These are phyloP conservation scores for Acanthamoeba pearcei DNA, from an alignment of 208 protist species.

Conservation along the genomic window DNA sequence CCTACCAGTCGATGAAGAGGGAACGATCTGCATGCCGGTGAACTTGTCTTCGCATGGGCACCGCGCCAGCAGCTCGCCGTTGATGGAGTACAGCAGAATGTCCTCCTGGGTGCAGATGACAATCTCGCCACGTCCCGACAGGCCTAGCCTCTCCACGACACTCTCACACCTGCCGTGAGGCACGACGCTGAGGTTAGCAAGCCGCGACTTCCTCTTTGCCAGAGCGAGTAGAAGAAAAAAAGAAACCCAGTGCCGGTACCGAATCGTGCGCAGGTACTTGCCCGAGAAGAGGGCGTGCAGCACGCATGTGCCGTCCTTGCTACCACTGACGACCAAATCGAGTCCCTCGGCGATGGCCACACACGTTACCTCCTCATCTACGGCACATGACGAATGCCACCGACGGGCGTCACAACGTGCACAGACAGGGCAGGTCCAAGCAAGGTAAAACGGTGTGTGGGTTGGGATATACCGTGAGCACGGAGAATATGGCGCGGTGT, in stretches of 20 bases:
- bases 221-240: neutral
- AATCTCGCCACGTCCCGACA: conserved; percentile 55
- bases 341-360: conserved; percentile 82
- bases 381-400: no score
- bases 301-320: conserved; percentile 79
- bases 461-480: neutral
- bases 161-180: neutral
- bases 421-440: neutral
- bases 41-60: conserved; percentile 62
- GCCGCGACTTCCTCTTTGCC: no score
- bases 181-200: neutral
- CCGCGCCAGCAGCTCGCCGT: neutral
- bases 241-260: neutral
- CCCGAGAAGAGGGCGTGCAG: conserved; percentile 63
- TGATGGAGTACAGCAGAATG: conserved; percentile 51
- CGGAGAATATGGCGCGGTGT: conserved; percentile 33
- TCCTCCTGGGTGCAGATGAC: conserved; percentile 15
- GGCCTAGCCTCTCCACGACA: neutral
- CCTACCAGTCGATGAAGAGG: neutral
- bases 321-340: conserved; percentile 85
- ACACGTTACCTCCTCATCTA: conserved; percentile 87
- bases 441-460: neutral
- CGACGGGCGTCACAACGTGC: neutral
- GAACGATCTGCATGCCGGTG: conserved; percentile 39
- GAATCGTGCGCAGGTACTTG: conserved; percentile 54